phyloP scores from a whole-genome alignment of 371 early-diverging fungal species.

The Apophysomyces variabilis region DNA sequence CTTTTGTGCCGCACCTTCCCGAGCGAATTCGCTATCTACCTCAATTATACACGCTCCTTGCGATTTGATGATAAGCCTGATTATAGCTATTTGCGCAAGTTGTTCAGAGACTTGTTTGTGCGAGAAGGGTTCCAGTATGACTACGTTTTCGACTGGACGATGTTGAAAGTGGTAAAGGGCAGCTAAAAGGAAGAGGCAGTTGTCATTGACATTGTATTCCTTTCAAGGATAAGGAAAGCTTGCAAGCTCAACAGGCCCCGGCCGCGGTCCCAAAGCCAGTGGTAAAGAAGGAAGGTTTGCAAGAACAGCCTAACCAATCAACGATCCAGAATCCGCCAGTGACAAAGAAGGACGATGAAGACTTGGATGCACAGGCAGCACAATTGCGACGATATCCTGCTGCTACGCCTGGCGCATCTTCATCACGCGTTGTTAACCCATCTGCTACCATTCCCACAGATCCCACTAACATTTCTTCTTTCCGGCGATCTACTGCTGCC shows the following conservation, averaged over 20 bases:
- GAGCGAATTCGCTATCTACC: slow-evolving; percentile 94
- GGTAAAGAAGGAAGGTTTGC: background rate
- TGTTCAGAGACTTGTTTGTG: slow-evolving; percentile 95
- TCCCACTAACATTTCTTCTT: slow-evolving; percentile 21
- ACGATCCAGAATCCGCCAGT: slow-evolving; percentile 4
- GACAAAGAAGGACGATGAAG: slow-evolving; percentile 11
- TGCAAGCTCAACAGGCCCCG: slow-evolving; percentile 15
- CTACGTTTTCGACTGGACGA: slow-evolving; percentile 98
- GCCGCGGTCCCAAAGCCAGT: background rate
- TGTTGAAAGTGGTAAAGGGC: slow-evolving; percentile 39
- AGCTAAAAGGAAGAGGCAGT: background rate
- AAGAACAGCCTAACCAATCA: slow-evolving; percentile 14
- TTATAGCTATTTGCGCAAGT: slow-evolving; percentile 95
- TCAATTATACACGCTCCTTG: slow-evolving; percentile 96
- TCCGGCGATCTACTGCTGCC: slow-evolving; percentile 27
- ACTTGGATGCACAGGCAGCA: slow-evolving; percentile 11
- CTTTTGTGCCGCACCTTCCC: slow-evolving; percentile 97
- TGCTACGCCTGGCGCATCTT: slow-evolving; percentile 16
- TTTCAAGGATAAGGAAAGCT: slow-evolving; percentile 20
- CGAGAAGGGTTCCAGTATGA: slow-evolving; percentile 95
- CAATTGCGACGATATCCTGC: slow-evolving; percentile 10
- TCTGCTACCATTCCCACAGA: slow-evolving; percentile 17
- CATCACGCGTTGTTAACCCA: slow-evolving; percentile 22
- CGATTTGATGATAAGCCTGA: slow-evolving; percentile 99
- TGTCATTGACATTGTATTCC: background rate